Conservation (phyloP, 2,329 filamentous ascomycete genomes). For the Colletotrichum tabaci region DNA sequence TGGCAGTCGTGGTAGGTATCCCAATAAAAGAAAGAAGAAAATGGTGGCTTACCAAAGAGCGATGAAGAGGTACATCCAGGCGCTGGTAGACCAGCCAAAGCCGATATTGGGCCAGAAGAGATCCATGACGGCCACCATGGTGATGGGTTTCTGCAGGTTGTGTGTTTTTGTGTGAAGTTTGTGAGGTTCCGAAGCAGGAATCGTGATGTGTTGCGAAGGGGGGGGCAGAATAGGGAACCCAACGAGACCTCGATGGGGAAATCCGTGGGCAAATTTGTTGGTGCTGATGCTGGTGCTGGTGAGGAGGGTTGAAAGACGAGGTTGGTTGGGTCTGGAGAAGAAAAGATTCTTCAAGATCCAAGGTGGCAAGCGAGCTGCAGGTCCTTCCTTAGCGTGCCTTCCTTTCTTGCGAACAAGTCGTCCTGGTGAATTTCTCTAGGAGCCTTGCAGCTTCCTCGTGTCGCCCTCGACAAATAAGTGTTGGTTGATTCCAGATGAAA, state of each 20-base stretch:
- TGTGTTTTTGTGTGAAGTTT: not conserved
- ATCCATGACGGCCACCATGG: conserved; percentile 36
- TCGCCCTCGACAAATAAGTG: conserved; percentile 22
- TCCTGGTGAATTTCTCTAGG: conserved; percentile 24
- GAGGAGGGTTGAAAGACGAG: not conserved
- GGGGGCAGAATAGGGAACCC: not conserved
- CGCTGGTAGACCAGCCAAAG: conserved; percentile 39
- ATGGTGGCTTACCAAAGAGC: conserved; percentile 62
- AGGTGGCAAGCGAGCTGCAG: conserved; percentile 6
- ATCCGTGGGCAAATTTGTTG: not conserved
- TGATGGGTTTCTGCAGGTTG: not conserved
- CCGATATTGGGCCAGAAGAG: conserved; percentile 39
- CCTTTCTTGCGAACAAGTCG: conserved; percentile 7
- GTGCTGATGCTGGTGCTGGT: not conserved
- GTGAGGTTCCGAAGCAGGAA: not conserved
- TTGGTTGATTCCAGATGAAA: conserved; percentile 19
- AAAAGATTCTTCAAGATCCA: not conserved
- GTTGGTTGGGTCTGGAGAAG: not conserved
- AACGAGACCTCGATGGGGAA: not conserved
- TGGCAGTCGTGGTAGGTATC: not conserved
- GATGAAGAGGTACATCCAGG: conserved; percentile 43
- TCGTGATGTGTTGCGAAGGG: not conserved
- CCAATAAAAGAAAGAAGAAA: not conserved
- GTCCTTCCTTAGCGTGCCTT: conserved; percentile 32
- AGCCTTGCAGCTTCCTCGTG: conserved; percentile 9